Conservation (phyloP, 78 protist species). For the Blattamonas nauphoetae region DNA sequence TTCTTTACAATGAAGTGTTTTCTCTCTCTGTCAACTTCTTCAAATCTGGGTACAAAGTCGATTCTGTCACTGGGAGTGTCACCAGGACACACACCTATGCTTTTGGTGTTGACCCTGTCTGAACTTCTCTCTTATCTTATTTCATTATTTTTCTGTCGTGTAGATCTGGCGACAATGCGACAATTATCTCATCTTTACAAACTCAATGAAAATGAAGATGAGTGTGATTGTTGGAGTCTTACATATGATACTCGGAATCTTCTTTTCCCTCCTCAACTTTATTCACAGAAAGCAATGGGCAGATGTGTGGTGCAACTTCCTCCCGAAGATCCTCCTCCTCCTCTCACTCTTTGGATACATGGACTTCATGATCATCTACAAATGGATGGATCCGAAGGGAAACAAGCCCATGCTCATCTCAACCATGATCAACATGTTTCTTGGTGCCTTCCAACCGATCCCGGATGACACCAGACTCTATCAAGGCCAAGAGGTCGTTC, state of each 20-base stretch:
- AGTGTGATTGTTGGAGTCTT: conserved; percentile 88
- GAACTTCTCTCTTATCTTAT: not conserved
- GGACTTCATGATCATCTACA: conserved; percentile 58
- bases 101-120: conserved; percentile 19
- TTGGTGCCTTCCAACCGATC: not conserved
- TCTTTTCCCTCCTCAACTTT: conserved; percentile 40
- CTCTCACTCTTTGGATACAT: conserved; percentile 91
- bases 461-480: not conserved
- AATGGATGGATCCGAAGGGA: conserved; percentile 48
- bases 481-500: conserved; percentile 49
- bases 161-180: conserved; percentile 36
- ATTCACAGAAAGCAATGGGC: not conserved
- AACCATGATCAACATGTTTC: conserved; percentile 19
- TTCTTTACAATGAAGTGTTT: conserved; percentile 34
- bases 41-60: not conserved
- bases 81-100: not conserved
- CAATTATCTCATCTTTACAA: conserved; percentile 77
- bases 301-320: conserved; percentile 57
- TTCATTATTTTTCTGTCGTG: not conserved
- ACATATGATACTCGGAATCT: conserved; percentile 83
- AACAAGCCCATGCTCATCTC: not conserved
- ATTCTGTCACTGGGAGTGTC: not conserved
- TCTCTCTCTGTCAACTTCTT: conserved; percentile 8
- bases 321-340: conserved; percentile 91
- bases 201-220: conserved; percentile 98